A percentile compares a stretch with the other conserved stretches of the same genome.
Conservation (phyloP, 208 protist species). For the Entamoeba moshkovskii region DNA sequence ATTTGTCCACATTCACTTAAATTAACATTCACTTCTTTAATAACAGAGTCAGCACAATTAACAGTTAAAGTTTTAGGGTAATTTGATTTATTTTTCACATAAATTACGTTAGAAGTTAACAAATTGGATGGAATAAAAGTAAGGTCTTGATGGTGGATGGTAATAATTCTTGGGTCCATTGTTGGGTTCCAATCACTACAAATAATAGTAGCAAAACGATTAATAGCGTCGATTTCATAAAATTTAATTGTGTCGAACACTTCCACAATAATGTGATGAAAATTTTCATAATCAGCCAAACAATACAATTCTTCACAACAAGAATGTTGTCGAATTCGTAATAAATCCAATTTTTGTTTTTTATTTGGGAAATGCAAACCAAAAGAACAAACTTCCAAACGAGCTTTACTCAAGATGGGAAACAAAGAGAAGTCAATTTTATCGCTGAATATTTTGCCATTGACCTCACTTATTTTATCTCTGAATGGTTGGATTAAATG, state of each 20-base stretch:
- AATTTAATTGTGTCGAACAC: background rate
- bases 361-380: background rate
- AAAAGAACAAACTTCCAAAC: background rate
- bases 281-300: background rate
- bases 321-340: background rate
- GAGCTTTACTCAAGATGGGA: background rate
- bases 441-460: background rate
- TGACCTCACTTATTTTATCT: background rate
- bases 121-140: background rate
- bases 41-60: background rate
- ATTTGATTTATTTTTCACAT: background rate
- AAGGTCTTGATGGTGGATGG: background rate
- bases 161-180: background rate
- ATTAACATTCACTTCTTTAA: background rate
- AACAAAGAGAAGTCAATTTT: background rate
- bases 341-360: background rate
- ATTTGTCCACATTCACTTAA: background rate
- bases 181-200: background rate
- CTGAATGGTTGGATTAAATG: background rate
- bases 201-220: background rate
- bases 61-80: background rate
- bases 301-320: background rate
- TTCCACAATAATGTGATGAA: background rate
- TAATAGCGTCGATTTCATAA: background rate
- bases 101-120: background rate